phyloP scores from a whole-genome alignment of 225 moss, liverwort and hornwort genomes.

The Marchantia paleacea region DNA sequence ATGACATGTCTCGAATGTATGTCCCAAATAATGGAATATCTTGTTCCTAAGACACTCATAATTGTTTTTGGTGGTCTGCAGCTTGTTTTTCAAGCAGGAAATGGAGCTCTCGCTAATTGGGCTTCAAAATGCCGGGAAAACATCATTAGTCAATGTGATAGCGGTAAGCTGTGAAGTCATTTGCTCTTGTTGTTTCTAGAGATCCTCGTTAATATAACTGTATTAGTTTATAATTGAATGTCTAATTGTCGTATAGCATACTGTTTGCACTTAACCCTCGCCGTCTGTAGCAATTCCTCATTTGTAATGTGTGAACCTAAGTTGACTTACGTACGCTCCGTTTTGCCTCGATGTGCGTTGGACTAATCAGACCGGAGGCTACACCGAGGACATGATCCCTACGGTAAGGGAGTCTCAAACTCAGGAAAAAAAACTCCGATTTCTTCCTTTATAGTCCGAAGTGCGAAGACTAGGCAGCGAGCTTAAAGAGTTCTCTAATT shows the following conservation, averaged over 20 bases:
- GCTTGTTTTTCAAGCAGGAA: constrained; percentile 98
- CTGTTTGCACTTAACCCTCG: background rate
- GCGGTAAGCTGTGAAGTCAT: constrained; percentile 47
- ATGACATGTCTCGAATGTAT: background rate
- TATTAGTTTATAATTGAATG: background rate
- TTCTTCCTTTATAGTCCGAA: background rate
- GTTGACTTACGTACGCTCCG: background rate
- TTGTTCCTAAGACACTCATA: background rate
- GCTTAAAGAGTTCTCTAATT: too few species aligned
- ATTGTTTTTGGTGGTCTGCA: constrained; percentile 32
- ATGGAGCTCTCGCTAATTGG: constrained; percentile 98
- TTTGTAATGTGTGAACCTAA: background rate
- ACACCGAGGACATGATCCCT: constrained; percentile 96
- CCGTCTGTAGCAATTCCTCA: background rate
- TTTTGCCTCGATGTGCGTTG: background rate
- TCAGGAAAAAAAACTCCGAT: background rate
- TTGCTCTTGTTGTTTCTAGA: background rate
- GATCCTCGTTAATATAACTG: background rate
- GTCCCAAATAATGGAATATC: background rate
- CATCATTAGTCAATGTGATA: constrained; percentile 95
- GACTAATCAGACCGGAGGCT: constrained; percentile 76
- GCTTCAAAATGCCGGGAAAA: constrained; percentile 96
- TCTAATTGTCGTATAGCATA: background rate
- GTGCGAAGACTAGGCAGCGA: too few species aligned
- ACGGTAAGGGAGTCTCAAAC: constrained; percentile 54